These are phyloP conservation scores for Backusella tuberculispora DNA, from an alignment of 192 early-diverging fungal species.

Conservation along the genomic window DNA sequence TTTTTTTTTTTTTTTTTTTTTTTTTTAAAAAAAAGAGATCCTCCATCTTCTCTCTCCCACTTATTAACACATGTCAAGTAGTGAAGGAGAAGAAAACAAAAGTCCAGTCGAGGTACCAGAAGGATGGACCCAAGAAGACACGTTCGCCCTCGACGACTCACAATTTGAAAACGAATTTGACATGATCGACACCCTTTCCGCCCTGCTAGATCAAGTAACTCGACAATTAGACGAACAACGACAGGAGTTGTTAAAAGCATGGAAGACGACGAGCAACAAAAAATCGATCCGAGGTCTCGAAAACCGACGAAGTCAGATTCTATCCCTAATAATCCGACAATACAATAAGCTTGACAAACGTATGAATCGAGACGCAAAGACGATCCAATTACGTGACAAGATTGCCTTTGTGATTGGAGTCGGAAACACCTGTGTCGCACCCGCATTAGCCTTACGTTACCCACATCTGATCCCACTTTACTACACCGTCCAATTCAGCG, in stretches of 20 bases:
- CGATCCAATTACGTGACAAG: slow-evolving; percentile 61
- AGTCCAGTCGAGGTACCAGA: background rate
- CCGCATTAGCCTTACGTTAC: slow-evolving; percentile 48
- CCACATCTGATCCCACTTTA: slow-evolving; percentile 59
- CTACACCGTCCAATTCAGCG: slow-evolving; percentile 48
- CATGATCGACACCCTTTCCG: slow-evolving; percentile 39
- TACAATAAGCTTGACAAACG: slow-evolving; percentile 30
- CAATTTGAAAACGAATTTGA: slow-evolving; percentile 37
- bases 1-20: no score
- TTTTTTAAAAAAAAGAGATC: no score
- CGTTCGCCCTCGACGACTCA: background rate
- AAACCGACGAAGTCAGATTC: slow-evolving; percentile 18
- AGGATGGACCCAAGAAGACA: background rate
- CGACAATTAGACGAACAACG: slow-evolving; percentile 29
- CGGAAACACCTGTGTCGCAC: slow-evolving; percentile 64
- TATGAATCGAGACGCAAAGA: slow-evolving; percentile 41
- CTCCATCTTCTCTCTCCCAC: no score
- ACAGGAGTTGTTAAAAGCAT: slow-evolving; percentile 23
- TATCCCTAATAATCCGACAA: slow-evolving; percentile 16
- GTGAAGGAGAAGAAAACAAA: background rate
- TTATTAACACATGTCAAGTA: no score
- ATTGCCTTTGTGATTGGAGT: slow-evolving; percentile 67
- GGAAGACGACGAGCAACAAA: slow-evolving; percentile 31
- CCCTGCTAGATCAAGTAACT: slow-evolving; percentile 35
- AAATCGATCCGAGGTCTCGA: slow-evolving; percentile 33